Percentiles rank a stretch among this genome's conserved stretches.
phyloP scores from a whole-genome alignment of 2,329 filamentous ascomycete genomes.

The Ustulina deusta region DNA sequence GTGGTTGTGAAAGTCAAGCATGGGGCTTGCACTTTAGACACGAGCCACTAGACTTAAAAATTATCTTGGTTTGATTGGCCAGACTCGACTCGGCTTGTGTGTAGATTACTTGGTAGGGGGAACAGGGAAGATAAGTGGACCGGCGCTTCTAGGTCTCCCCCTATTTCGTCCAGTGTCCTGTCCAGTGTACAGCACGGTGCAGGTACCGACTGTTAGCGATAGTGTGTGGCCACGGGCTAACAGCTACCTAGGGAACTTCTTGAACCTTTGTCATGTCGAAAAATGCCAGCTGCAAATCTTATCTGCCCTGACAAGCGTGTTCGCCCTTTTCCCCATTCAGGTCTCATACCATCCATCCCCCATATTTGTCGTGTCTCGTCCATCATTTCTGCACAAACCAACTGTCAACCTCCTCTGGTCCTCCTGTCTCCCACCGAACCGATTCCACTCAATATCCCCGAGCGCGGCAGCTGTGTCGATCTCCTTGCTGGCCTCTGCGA shows the following conservation, averaged over 20 bases:
- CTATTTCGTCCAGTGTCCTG: constrained; percentile 9
- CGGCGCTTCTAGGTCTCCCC: constrained; percentile 20
- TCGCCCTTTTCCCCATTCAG: constrained; percentile 35
- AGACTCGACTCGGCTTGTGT: constrained; percentile 14
- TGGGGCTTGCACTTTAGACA: constrained; percentile 1
- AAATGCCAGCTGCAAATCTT: constrained; percentile 39
- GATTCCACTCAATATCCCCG: constrained; percentile 10
- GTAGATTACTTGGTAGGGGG: neutral
- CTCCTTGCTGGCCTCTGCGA: constrained; percentile 31
- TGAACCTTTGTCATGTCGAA: constrained; percentile 13
- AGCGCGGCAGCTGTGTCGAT: constrained; percentile 25
- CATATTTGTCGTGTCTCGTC: constrained; percentile 24
- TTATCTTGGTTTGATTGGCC: constrained; percentile 22
- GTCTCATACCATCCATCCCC: constrained; percentile 23
- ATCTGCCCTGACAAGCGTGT: constrained; percentile 31
- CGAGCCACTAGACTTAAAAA: constrained; percentile 8
- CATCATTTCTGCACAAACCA: constrained; percentile 26
- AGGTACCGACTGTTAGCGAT: constrained; percentile 23
- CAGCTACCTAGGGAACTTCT: neutral
- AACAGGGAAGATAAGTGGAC: constrained; percentile 16
- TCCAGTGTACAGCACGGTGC: neutral
- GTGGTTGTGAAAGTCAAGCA: constrained; percentile 11
- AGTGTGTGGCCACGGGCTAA: constrained; percentile 9
- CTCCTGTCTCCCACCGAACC: constrained; percentile 8
- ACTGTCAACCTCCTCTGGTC: constrained; percentile 7